phyloP scores from a whole-genome alignment of 106 monocot genomes.

The Iris macrosiphon region DNA sequence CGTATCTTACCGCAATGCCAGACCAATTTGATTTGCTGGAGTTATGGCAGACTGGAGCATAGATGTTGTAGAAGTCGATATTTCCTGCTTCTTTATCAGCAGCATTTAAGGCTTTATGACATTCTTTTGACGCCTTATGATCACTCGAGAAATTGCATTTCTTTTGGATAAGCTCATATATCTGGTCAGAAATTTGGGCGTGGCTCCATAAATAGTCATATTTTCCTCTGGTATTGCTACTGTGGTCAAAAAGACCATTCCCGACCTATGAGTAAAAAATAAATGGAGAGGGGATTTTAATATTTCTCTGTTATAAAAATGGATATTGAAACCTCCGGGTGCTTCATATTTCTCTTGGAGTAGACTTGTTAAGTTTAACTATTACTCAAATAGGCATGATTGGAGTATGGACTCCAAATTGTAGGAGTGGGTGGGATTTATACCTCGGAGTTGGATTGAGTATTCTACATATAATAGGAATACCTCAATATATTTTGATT shows the following conservation, averaged over 20 bases:
- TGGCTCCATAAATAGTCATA: conserved; percentile 33
- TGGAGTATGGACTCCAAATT: no score
- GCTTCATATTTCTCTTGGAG: no score
- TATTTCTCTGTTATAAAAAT: no score
- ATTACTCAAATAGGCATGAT: no score
- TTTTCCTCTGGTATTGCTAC: neutral
- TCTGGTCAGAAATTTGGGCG: conserved; percentile 32
- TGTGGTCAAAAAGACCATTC: conserved; percentile 22
- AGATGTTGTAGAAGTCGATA: conserved; percentile 43
- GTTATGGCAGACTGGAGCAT: conserved; percentile 35
- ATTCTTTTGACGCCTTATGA: neutral
- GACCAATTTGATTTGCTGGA: neutral
- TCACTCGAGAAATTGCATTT: conserved; percentile 15
- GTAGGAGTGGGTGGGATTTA: no score
- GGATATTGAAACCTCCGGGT: no score
- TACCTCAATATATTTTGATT: no score
- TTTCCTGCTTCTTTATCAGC: neutral
- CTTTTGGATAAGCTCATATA: neutral
- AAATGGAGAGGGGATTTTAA: no score
- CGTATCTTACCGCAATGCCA: conserved; percentile 1
- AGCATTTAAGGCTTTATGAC: neutral
- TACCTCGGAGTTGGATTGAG: no score
- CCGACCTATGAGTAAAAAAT: conserved; percentile 23
- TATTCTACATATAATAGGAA: no score
- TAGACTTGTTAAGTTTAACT: no score